phyloP scores from a whole-genome alignment of 495 filamentous ascomycete species.

The Penicillium angulare region DNA sequence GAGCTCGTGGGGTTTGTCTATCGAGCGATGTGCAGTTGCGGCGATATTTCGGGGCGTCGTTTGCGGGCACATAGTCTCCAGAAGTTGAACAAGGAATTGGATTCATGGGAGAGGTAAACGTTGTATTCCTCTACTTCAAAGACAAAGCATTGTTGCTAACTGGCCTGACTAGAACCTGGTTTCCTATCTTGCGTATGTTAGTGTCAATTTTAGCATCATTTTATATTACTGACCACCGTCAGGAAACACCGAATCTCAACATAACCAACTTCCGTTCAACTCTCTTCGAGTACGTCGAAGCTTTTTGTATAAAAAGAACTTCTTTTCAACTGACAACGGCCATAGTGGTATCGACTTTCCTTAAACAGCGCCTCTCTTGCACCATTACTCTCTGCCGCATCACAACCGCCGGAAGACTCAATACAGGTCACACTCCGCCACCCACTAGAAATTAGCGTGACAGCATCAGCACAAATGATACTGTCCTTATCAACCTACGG shows the following conservation, averaged over 20 bases:
- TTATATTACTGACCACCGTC: constrained; percentile 1
- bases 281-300: constrained; percentile 10
- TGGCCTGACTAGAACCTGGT: constrained; percentile 5
- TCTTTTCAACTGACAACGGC: neutral
- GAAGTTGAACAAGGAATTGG: constrained; percentile 11
- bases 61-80: constrained; percentile 2
- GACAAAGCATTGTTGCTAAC: neutral
- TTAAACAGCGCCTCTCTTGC: constrained; percentile 15
- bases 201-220: neutral
- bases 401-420: neutral
- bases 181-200: neutral
- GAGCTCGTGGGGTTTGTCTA: constrained; percentile 17
- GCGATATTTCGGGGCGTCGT: constrained; percentile 15
- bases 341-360: constrained; percentile 19
- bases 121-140: neutral
- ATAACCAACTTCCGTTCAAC: constrained; percentile 20
- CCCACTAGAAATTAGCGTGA: constrained; percentile 9
- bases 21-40: constrained; percentile 10
- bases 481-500: constrained; percentile 10
- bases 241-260: constrained; percentile 9
- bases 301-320: neutral
- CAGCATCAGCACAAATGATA: constrained; percentile 17
- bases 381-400: constrained; percentile 8
- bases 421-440: neutral
- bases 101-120: constrained; percentile 15